These are phyloP conservation scores for Centaurea solstitialis DNA, from an alignment of 129 eudicot genomes.

Conservation along the genomic window DNA sequence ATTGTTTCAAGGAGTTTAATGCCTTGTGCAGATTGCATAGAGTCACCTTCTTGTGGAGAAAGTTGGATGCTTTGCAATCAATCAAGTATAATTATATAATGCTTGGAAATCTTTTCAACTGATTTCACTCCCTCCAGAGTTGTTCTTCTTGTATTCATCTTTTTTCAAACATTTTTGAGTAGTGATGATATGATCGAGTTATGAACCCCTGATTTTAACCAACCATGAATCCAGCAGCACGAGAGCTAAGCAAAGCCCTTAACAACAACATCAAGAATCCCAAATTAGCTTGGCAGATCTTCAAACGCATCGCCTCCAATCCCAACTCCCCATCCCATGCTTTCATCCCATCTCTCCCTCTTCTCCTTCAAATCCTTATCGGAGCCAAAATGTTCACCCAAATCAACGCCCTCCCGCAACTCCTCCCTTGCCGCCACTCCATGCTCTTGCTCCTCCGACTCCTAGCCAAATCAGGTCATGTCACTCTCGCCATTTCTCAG, in stretches of 20 bases:
- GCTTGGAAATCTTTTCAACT: background rate
- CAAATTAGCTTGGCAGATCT: constrained; percentile 71
- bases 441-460: constrained; percentile 35
- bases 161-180: no score
- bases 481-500: constrained; percentile 57
- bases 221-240: constrained; percentile 36
- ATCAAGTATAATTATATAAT: background rate
- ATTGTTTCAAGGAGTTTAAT: no score
- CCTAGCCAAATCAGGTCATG: constrained; percentile 48
- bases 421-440: constrained; percentile 38
- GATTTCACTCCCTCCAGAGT: no score
- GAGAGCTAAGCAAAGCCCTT: constrained; percentile 49
- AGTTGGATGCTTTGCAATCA: no score
- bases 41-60: no score
- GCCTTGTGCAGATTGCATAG: no score
- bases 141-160: no score
- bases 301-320: constrained; percentile 56
- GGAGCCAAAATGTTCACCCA: constrained; percentile 59
- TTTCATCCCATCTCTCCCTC: constrained; percentile 41
- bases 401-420: constrained; percentile 53
- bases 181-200: no score
- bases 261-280: constrained; percentile 65
- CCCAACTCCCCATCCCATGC: constrained; percentile 17
- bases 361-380: constrained; percentile 57
- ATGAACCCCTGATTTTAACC: no score